Evolutionary conservation across 257 asterid species (phyloP).

Genomic region (Solanum arcanum): DNA sequence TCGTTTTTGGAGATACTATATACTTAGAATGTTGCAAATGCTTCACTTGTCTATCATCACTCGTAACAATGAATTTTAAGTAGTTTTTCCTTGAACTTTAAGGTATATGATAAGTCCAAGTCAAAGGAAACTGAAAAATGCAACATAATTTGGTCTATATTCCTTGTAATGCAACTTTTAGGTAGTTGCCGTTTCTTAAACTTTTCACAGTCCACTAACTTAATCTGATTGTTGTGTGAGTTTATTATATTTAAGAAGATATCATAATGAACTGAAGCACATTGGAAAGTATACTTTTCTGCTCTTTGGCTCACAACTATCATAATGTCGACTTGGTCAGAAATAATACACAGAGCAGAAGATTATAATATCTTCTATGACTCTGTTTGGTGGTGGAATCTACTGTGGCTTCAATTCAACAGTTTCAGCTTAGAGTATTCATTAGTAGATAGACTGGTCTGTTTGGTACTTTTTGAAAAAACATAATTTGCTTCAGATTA

Average conservation of each 20-base stretch:
- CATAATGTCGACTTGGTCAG: neutral
- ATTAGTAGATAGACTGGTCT: neutral
- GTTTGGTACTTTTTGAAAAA: neutral
- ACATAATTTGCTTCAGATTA: neutral
- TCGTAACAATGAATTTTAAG: neutral
- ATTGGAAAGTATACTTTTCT: neutral
- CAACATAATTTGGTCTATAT: neutral
- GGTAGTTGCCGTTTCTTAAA: neutral
- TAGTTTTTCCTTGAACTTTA: neutral
- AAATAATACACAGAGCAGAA: neutral
- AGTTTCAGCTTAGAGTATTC: neutral
- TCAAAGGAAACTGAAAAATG: neutral
- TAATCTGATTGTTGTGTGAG: neutral
- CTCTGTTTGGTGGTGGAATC: neutral
- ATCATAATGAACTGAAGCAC: neutral
- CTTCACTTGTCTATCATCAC: neutral
- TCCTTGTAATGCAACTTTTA: neutral
- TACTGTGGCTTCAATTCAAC: neutral
- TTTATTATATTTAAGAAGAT: neutral
- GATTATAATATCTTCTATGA: neutral
- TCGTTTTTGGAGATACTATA: neutral
- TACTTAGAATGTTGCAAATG: neutral
- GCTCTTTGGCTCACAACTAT: neutral
- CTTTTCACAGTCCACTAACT: neutral
- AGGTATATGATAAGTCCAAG: neutral